Conservation (phyloP, 148 eudicot species). For the Pharnaceum exiguum region DNA sequence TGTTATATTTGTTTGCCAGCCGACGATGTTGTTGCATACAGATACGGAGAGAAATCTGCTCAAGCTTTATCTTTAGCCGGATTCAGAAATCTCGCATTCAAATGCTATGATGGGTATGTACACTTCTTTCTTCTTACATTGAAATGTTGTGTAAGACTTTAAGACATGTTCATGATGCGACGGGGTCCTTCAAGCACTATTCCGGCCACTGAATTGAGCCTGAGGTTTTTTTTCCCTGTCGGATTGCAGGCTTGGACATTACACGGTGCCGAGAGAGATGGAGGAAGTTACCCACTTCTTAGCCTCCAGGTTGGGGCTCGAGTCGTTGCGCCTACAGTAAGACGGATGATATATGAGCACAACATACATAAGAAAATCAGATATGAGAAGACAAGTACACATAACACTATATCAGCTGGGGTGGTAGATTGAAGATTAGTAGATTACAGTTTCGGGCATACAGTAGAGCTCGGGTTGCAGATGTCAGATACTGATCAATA, state of each 20-base stretch:
- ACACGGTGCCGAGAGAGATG: slow-evolving; percentile 84
- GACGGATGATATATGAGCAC: neutral
- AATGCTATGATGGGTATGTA: slow-evolving; percentile 67
- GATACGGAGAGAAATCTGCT: slow-evolving; percentile 68
- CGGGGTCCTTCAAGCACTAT: too few relatives aligned
- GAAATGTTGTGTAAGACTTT: too few relatives aligned
- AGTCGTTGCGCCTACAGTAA: slow-evolving; percentile 16
- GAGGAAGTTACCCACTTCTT: slow-evolving; percentile 85
- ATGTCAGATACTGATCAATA: slow-evolving; percentile 7
- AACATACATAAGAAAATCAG: neutral
- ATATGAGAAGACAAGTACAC: slow-evolving; percentile 8
- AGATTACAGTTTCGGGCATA: slow-evolving; percentile 8
- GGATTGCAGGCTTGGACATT: slow-evolving; percentile 76
- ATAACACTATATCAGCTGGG: too few relatives aligned
- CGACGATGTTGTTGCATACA: slow-evolving; percentile 80
- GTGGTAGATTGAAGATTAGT: slow-evolving; percentile 10
- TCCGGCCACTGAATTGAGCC: too few relatives aligned
- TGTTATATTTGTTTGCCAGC: slow-evolving; percentile 34
- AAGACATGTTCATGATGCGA: too few relatives aligned
- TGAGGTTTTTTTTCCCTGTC: too few relatives aligned
- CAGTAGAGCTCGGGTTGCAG: slow-evolving; percentile 22
- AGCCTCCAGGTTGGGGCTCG: slow-evolving; percentile 48
- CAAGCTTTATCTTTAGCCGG: slow-evolving; percentile 64
- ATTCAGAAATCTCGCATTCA: slow-evolving; percentile 55
- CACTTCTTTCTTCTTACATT: neutral